These are phyloP conservation scores for Hanseniaspora uvarum DNA, from an alignment of 1,139 yeast genomes.

Conservation along the genomic window DNA sequence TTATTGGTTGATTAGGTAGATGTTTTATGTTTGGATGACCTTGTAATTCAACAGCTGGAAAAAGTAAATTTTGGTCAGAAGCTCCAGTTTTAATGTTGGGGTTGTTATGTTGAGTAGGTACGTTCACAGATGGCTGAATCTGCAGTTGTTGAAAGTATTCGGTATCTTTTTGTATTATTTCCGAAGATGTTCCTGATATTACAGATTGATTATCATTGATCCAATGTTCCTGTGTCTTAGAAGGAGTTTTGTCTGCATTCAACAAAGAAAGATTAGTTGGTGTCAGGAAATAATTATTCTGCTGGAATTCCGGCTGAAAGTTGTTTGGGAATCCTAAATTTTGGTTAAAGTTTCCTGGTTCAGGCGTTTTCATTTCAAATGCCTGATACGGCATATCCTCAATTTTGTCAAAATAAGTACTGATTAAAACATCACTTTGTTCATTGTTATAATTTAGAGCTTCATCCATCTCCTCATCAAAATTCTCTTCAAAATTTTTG, in stretches of 20 bases:
- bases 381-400: not conserved
- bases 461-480: constrained; percentile 4
- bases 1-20: not conserved
- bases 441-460: not conserved
- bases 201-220: constrained; percentile 17
- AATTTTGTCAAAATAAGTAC: not conserved
- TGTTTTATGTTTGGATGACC: not conserved
- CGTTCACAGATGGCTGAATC: not conserved
- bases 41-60: not conserved
- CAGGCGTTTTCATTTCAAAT: constrained; percentile 18
- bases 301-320: not conserved
- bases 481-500: constrained; percentile 22
- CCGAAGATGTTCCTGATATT: constrained; percentile 7
- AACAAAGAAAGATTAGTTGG: not conserved
- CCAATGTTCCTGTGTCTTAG: not conserved
- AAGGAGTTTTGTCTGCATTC: not conserved
- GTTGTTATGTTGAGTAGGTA: not conserved
- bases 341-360: constrained; percentile 17
- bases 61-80: not conserved
- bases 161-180: constrained; percentile 10
- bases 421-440: not conserved
- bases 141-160: constrained; percentile 10
- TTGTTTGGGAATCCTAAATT: not conserved
- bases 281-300: not conserved
- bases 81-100: not conserved